Evolutionary conservation across 208 protist species (phyloP).

Genomic region (Crithidia fasciculata): DNA sequence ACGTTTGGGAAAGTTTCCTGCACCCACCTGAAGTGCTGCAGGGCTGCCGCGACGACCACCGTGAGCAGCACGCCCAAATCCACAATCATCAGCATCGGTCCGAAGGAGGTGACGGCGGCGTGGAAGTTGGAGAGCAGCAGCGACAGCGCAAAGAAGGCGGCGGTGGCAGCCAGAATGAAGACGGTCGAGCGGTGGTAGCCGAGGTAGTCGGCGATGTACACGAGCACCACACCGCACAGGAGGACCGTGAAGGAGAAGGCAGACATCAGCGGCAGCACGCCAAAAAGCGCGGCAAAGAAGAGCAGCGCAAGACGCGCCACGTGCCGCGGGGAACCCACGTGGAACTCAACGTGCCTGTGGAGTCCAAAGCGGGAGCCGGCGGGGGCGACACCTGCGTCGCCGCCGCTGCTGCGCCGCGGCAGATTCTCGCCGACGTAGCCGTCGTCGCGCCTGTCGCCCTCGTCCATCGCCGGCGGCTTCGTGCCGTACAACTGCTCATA

Average conservation of each 20-base stretch:
- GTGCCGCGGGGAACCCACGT: slow-evolving; percentile 43
- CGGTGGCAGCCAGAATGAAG: slow-evolving; percentile 51
- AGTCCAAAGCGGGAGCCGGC: not conserved
- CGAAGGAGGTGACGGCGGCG: slow-evolving; percentile 53
- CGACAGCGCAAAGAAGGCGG: slow-evolving; percentile 44
- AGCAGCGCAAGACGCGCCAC: slow-evolving; percentile 46
- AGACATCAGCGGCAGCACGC: slow-evolving; percentile 81
- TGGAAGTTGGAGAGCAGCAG: slow-evolving; percentile 82
- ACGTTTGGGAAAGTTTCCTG: slow-evolving; percentile 77
- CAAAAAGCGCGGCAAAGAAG: slow-evolving; percentile 64
- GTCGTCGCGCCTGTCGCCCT: not conserved
- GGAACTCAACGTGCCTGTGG: slow-evolving; percentile 39
- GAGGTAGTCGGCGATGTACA: slow-evolving; percentile 85
- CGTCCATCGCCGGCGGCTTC: no score
- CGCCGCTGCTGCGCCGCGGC: not conserved
- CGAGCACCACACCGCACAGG: slow-evolving; percentile 61
- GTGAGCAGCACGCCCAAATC: slow-evolving; percentile 52
- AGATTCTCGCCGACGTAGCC: slow-evolving; percentile 20
- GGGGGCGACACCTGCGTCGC: not conserved
- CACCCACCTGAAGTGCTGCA: slow-evolving; percentile 88
- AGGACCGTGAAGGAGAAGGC: slow-evolving; percentile 63
- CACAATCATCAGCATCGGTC: slow-evolving; percentile 70
- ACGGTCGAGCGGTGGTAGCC: slow-evolving; percentile 66
- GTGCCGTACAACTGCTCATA: slow-evolving; percentile 23
- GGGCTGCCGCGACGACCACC: slow-evolving; percentile 38